Percentiles rank a stretch among this genome's conserved stretches.
Conservation (phyloP, 805 yeast genomes). For the Metschnikowia baotianmanensis region DNA sequence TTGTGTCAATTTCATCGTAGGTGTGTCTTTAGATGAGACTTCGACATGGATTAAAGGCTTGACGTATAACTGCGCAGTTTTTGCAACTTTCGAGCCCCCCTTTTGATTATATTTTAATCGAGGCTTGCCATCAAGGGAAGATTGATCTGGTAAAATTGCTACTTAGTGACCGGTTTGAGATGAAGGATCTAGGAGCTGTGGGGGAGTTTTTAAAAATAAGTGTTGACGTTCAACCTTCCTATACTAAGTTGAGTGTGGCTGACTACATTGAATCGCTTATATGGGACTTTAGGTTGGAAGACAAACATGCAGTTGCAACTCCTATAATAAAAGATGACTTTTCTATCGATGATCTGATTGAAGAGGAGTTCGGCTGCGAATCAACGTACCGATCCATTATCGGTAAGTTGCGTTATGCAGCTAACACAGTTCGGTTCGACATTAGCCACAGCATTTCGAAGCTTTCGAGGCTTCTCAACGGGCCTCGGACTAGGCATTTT, state of each 20-base stretch:
- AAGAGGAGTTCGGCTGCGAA: background rate
- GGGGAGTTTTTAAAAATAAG: background rate
- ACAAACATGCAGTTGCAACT: background rate
- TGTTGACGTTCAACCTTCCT: too few relatives aligned
- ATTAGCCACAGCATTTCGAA: background rate
- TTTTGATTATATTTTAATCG: too few relatives aligned
- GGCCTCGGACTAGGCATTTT: background rate
- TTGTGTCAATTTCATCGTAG: too few relatives aligned
- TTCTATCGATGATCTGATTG: background rate
- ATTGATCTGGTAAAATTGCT: too few relatives aligned
- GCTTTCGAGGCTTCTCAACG: background rate
- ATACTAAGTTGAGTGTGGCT: too few relatives aligned
- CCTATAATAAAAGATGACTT: background rate
- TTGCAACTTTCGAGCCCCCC: too few relatives aligned
- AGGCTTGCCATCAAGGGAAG: too few relatives aligned
- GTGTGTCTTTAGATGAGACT: too few relatives aligned
- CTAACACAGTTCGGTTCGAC: slow-evolving; percentile 3
- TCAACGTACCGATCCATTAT: background rate
- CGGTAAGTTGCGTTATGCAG: slow-evolving; percentile 3
- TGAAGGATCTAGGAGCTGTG: slow-evolving; percentile 1
- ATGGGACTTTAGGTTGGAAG: background rate
- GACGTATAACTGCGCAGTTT: too few relatives aligned
- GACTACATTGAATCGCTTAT: background rate
- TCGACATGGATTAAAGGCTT: too few relatives aligned
- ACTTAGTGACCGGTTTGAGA: background rate